Evolutionary conservation across 495 filamentous ascomycete species (phyloP).

Genomic region (Tuber indicum): DNA sequence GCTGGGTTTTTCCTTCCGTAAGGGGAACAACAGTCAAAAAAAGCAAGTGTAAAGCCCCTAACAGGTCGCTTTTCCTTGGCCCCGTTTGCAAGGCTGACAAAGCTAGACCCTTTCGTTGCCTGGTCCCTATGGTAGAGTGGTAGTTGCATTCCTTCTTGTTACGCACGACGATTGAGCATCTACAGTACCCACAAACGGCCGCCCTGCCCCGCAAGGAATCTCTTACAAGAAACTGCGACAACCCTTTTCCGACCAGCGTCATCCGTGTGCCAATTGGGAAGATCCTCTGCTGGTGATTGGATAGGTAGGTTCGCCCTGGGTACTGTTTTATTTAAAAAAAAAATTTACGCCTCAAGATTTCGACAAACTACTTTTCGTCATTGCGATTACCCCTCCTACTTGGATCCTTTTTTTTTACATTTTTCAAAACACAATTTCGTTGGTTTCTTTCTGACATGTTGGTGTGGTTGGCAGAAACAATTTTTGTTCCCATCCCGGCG

Average conservation of each 20-base stretch:
- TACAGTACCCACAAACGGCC: constrained; percentile 24
- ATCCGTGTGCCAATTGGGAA: constrained; percentile 13
- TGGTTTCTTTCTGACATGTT: constrained; percentile 26
- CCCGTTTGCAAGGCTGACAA: constrained; percentile 23
- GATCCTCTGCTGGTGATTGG: not conserved
- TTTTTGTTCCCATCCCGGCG: constrained; percentile 17
- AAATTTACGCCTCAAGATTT: not conserved
- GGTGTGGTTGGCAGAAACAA: constrained; percentile 22
- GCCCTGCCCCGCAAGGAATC: constrained; percentile 17
- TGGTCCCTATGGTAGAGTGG: not conserved
- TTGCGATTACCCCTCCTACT: not conserved
- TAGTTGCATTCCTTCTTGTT: constrained; percentile 7
- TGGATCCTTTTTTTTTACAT: constrained; percentile 16
- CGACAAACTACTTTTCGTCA: not conserved
- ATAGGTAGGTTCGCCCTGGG: constrained; percentile 22
- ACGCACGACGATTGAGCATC: constrained; percentile 8
- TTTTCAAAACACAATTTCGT: constrained; percentile 4
- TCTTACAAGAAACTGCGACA: constrained; percentile 36
- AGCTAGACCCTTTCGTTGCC: constrained; percentile 2
- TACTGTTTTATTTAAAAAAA: not conserved
- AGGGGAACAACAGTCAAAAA: constrained; percentile 16
- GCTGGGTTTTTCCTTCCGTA: constrained; percentile 15
- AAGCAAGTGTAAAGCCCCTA: constrained; percentile 30
- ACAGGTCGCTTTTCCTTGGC: constrained; percentile 16
- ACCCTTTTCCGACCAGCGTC: constrained; percentile 27